Evolutionary conservation across 352 stramenopile genomes (phyloP).

Genomic region (Globisporangium okanoganense): DNA sequence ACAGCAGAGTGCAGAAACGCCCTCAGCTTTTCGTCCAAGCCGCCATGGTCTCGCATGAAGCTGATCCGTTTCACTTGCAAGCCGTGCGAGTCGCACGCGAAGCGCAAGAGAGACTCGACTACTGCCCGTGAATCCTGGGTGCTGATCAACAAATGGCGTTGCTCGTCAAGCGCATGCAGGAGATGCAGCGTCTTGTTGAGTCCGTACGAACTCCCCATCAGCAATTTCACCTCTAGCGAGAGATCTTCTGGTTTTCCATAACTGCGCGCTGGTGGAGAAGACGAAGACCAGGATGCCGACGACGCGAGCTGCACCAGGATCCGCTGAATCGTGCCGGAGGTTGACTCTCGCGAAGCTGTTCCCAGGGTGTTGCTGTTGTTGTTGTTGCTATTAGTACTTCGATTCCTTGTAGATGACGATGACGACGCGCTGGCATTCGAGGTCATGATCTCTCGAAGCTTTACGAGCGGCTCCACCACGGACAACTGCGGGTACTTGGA

Average conservation of each 20-base stretch:
- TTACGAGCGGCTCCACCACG: constrained; percentile 1
- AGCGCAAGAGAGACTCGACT: constrained; percentile 24
- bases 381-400: not conserved
- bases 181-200: constrained; percentile 36
- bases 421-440: constrained; percentile 21
- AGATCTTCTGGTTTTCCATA: constrained; percentile 8
- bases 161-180: constrained; percentile 27
- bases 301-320: constrained; percentile 13
- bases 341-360: not conserved
- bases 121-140: constrained; percentile 12
- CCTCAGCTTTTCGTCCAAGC: constrained; percentile 8
- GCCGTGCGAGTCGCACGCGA: constrained; percentile 34
- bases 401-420: not conserved
- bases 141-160: constrained; percentile 28
- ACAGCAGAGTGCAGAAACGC: constrained; percentile 20
- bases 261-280: not conserved
- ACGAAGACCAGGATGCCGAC: constrained; percentile 3
- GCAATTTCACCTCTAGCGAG: constrained; percentile 12
- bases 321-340: constrained; percentile 3
- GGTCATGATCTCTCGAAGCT: constrained; percentile 21
- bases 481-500: constrained; percentile 13
- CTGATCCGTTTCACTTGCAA: constrained; percentile 27
- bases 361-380: not conserved
- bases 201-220: constrained; percentile 29
- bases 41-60: not conserved